Evolutionary conservation across 2,329 filamentous ascomycete species (phyloP).

Genomic region (Sphaerulina vaccinii): DNA sequence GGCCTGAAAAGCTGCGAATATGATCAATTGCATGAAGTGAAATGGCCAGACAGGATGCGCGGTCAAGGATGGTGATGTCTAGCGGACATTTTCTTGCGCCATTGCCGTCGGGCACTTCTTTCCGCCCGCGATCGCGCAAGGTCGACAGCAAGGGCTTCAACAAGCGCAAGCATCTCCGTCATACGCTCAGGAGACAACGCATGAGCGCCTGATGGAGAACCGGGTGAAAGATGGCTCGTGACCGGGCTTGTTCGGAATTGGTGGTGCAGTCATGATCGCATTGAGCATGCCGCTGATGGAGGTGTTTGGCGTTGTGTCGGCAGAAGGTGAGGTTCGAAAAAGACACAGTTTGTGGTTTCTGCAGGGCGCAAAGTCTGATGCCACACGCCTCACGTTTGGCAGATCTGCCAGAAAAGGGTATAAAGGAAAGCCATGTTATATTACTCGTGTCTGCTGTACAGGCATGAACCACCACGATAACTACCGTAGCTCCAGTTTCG

Average conservation of each 20-base stretch:
- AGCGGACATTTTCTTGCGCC: conserved; percentile 10
- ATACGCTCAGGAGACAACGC: conserved; percentile 9
- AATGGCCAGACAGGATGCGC: conserved; percentile 1
- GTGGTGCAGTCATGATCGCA: too few species aligned
- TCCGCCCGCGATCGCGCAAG: conserved; percentile 7
- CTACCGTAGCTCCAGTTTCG: conserved; percentile 6
- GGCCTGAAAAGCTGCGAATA: conserved; percentile 11
- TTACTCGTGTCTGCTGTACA: conserved; percentile 3
- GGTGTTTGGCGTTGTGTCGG: too few species aligned
- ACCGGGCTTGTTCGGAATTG: conserved; percentile 15
- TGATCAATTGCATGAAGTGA: conserved; percentile 13
- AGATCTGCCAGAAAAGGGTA: background rate
- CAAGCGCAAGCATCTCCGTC: conserved; percentile 6
- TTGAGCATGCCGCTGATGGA: too few species aligned
- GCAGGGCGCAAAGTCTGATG: too few species aligned
- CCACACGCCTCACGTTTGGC: too few species aligned
- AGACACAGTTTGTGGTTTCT: too few species aligned
- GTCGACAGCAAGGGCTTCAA: conserved; percentile 3
- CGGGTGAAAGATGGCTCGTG: conserved; percentile 1
- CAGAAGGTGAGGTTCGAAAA: too few species aligned
- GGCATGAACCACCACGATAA: background rate
- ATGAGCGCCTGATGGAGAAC: conserved; percentile 10
- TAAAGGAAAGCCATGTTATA: conserved; percentile 10
- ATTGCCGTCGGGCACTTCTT: conserved; percentile 4
- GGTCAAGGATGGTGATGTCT: background rate